A percentile compares a stretch with the other conserved stretches of the same genome.
Evolutionary conservation across 768 basidiomycete genomes (phyloP).

Genomic region (Phylloporus scabripes): DNA sequence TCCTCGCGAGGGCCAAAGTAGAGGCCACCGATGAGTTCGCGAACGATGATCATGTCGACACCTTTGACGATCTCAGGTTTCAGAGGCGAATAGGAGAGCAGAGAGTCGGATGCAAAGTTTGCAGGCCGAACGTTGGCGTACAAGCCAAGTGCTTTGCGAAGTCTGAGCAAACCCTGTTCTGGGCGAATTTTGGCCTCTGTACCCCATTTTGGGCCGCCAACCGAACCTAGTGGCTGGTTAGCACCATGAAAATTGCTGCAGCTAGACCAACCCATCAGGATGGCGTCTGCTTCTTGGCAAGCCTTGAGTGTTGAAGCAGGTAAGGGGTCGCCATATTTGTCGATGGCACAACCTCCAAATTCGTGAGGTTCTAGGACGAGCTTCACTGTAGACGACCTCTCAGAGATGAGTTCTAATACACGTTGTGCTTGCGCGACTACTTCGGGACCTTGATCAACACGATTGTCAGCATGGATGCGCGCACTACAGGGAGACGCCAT

Average conservation of each 20-base stretch:
- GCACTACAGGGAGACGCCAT: constrained; percentile 12
- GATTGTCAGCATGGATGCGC: background rate
- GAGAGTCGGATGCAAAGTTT: constrained; percentile 87
- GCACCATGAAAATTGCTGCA: background rate
- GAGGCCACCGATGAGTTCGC: constrained; percentile 93
- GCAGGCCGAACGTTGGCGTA: constrained; percentile 99
- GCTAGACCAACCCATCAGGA: constrained; percentile 74
- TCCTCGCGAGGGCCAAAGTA: constrained; percentile 96
- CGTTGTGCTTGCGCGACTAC: constrained; percentile 81
- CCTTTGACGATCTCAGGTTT: constrained; percentile 78
- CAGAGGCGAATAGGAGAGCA: constrained; percentile 84
- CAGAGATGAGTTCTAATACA: constrained; percentile 70
- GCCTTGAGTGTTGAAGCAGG: constrained; percentile 82
- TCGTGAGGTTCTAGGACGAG: constrained; percentile 70
- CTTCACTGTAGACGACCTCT: constrained; percentile 55
- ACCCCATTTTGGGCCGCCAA: constrained; percentile 99
- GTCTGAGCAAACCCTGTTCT: constrained; percentile 80
- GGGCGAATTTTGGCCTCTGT: constrained; percentile 84
- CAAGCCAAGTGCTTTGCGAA: constrained; percentile 90
- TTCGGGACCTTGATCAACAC: constrained; percentile 64
- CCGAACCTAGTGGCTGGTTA: constrained; percentile 59
- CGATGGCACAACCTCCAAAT: constrained; percentile 94
- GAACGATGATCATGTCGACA: constrained; percentile 87
- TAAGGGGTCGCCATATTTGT: constrained; percentile 77
- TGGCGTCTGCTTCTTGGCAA: constrained; percentile 90